Evolutionary conservation across 495 filamentous ascomycete species (phyloP), one percentile per base, ranked within the genome.

Genomic region (Tuber microsphaerosporum): DNA sequence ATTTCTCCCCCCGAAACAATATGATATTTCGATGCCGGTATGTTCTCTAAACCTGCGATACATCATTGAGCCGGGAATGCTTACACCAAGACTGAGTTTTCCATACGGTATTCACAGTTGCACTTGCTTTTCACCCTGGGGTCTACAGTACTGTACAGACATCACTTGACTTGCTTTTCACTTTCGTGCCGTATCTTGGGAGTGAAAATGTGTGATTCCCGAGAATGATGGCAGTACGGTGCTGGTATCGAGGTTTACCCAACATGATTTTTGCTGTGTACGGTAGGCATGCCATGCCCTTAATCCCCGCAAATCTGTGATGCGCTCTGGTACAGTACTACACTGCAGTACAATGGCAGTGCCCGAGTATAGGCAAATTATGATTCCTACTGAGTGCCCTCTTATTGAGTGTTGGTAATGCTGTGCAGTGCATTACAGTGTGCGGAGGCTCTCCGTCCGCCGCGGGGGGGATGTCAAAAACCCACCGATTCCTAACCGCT

Each of bases 221-320:
- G 73, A 17, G 26, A 65, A 65, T 17, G 31, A 65, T 65, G 56
- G 17, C 56, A 34, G 8, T 65, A 39, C 51, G 45, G 46, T 39
- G 73, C 51, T 46, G 73, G 77, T 79, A 79, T 76, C 76, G 76
- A 79, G 72, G 77, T 51, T 79, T 79, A 56, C 75, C 74, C 75
- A 69, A 39, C 73, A 77, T 77, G 48, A 69, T 79, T 69, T 44
- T 41, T 70, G 9, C 26, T 61, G 26, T 65, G 26, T 34, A 65
- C 19, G 56, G n/a, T n/a, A n/a, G n/a, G 34, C 3, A 17, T 31
- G n/a, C 17, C 56, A 65, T 31, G n/a, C 56, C 22, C 20, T 10
- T n/a, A 14, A 34, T 65, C 26, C 26, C 56, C 26, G 26, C 56
- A 34, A 34, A 17, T 65, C 12, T 34, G 56, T 34, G 56, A 65